Percentiles rank a stretch among this genome's conserved stretches.
These are phyloP conservation scores for Tagetes patula DNA, from an alignment of 129 eudicot species.

Conservation along the genomic window DNA sequence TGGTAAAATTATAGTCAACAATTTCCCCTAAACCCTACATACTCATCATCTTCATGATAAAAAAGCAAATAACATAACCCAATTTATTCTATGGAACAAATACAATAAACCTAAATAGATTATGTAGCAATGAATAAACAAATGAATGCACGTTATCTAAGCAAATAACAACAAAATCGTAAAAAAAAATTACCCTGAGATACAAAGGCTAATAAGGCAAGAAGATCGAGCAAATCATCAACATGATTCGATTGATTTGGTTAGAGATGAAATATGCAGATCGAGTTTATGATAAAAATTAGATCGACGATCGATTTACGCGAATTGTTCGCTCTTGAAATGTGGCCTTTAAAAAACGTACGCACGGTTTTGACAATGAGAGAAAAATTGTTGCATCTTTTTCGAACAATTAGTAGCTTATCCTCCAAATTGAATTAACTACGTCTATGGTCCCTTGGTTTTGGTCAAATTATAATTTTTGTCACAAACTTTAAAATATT, in stretches of 20 bases:
- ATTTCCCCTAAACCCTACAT: not conserved
- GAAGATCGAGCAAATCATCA: constrained; percentile 19
- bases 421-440: too few relatives aligned
- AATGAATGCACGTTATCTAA: too few relatives aligned
- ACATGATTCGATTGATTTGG: constrained; percentile 20
- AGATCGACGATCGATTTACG: constrained; percentile 17
- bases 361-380: not conserved
- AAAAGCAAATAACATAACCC: not conserved
- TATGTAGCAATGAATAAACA: not conserved
- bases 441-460: too few relatives aligned
- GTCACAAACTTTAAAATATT: too few relatives aligned
- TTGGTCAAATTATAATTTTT: too few relatives aligned
- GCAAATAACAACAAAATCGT: not conserved
- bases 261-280: not conserved
- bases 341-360: constrained; percentile 22
- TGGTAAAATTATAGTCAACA: not conserved
- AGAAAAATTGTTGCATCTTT: too few relatives aligned
- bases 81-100: constrained; percentile 2
- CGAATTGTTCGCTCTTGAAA: constrained; percentile 29
- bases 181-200: constrained; percentile 17
- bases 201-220: constrained; percentile 7
- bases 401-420: too few relatives aligned
- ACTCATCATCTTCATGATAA: not conserved
- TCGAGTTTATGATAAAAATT: constrained; percentile 1
- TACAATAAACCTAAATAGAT: constrained; percentile 4